A percentile compares a stretch with the other conserved stretches of the same genome.
phyloP scores from a whole-genome alignment of 2,329 filamentous ascomycete species.

The Epichloe elymi region DNA sequence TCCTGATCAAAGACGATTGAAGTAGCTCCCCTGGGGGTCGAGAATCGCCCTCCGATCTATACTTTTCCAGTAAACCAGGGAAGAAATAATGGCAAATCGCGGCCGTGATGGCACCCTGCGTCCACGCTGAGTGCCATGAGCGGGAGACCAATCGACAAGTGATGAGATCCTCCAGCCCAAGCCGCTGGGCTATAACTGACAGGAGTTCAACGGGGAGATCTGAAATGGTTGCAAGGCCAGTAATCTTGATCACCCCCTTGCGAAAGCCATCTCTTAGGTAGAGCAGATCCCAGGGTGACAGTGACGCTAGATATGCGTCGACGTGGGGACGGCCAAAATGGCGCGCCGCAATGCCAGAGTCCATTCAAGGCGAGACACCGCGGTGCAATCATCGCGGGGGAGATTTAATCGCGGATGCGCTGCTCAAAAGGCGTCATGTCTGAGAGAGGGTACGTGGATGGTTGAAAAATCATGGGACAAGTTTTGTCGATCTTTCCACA shows the following conservation, averaged over 20 bases:
- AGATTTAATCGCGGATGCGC: too few relatives aligned
- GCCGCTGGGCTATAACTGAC: constrained; percentile 10
- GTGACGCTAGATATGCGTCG: constrained; percentile 11
- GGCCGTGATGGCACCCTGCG: constrained; percentile 9
- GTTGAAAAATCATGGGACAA: too few relatives aligned
- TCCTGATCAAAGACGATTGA: background rate
- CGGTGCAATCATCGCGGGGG: too few relatives aligned
- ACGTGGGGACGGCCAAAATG: constrained; percentile 5
- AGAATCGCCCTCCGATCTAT: background rate
- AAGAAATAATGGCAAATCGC: constrained; percentile 15
- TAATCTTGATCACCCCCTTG: constrained; percentile 7
- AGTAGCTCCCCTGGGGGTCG: background rate
- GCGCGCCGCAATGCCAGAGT: background rate
- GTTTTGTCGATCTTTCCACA: too few relatives aligned
- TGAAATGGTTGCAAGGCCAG: constrained; percentile 12
- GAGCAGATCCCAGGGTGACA: constrained; percentile 17
- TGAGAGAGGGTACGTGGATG: too few relatives aligned
- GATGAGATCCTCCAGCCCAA: constrained; percentile 14
- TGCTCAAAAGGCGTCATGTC: too few relatives aligned
- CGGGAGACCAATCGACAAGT: constrained; percentile 14
- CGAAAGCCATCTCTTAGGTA: constrained; percentile 13
- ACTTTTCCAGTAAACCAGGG: constrained; percentile 13
- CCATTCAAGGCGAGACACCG: background rate
- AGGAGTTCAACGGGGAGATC: constrained; percentile 18
- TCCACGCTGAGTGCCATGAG: constrained; percentile 15